Conservation (phyloP, 2,329 filamentous ascomycete genomes). For the Hypoxylon sp. region DNA sequence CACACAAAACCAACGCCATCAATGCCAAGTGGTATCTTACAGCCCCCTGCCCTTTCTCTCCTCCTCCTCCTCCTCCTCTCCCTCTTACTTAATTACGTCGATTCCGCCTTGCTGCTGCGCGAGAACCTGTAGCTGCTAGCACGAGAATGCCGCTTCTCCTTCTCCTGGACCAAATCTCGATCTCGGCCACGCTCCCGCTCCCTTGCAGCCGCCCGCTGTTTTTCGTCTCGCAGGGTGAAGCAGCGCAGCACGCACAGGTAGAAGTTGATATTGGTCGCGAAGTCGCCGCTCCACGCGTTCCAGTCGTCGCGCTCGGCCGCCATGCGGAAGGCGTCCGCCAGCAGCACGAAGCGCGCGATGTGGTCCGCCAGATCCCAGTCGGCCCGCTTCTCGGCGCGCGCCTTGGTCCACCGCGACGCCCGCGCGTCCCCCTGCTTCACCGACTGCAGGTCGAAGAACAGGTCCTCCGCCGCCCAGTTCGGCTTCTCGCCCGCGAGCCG, state of each 20-base stretch:
- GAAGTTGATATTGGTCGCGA: constrained; percentile 44
- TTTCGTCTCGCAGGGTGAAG: constrained; percentile 47
- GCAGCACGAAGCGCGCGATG: constrained; percentile 50
- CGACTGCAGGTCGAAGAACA: constrained; percentile 51
- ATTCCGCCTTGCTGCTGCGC: constrained; percentile 19
- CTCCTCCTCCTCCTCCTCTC: neutral
- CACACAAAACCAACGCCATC: neutral
- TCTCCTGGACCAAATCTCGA: neutral
- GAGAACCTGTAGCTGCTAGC: constrained; percentile 30
- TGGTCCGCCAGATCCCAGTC: constrained; percentile 51
- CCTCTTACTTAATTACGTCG: constrained; percentile 2
- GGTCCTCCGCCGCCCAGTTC: constrained; percentile 48
- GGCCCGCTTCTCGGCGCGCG: constrained; percentile 36
- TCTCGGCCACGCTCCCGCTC: constrained; percentile 9
- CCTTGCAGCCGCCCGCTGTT: constrained; percentile 42
- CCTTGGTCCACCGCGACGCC: constrained; percentile 39
- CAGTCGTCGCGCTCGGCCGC: constrained; percentile 46
- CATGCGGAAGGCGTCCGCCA: constrained; percentile 46
- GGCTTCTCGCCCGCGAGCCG: constrained; percentile 37
- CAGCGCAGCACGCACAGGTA: constrained; percentile 50
- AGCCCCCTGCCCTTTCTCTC: neutral
- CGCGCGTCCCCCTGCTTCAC: constrained; percentile 50
- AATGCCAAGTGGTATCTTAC: constrained; percentile 1
- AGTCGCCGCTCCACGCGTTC: constrained; percentile 43
- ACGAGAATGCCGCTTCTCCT: constrained; percentile 23